Percentiles rank a stretch among this genome's conserved stretches.
Conservation (phyloP, 345 rosid species). For the Melaleuca alternifolia region DNA sequence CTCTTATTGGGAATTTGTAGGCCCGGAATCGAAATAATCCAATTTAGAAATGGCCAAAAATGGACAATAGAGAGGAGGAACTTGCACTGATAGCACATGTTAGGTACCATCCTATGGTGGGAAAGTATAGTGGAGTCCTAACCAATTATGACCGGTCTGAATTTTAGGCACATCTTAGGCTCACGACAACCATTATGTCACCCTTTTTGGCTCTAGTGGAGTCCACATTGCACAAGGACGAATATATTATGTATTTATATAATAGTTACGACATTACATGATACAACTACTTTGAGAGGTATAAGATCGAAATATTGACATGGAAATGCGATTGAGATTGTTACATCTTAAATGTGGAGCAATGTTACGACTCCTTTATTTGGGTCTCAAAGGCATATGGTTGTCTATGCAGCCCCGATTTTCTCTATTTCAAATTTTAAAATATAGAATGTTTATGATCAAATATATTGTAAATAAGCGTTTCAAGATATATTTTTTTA, state of each 20-base stretch:
- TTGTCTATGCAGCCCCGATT: background rate
- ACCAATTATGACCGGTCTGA: background rate
- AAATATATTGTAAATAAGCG: too few species aligned
- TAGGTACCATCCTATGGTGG: background rate
- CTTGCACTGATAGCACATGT: background rate
- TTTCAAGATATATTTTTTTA: too few species aligned
- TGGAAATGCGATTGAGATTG: background rate
- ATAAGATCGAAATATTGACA: background rate
- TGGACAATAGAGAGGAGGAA: background rate
- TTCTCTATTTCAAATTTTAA: background rate
- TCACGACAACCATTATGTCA: background rate
- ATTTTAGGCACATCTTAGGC: background rate
- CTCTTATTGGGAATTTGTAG: background rate
- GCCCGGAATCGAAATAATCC: background rate
- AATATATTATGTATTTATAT: background rate
- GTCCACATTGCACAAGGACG: background rate
- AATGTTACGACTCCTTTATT: background rate
- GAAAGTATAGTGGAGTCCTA: background rate
- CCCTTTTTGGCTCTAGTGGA: background rate
- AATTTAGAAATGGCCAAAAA: background rate
- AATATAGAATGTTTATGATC: background rate
- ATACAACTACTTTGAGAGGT: background rate
- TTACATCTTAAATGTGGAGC: background rate
- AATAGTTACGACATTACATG: background rate
- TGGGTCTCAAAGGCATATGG: background rate